phyloP scores from a whole-genome alignment of 148 eudicot species.

The Rhododendron kiyosumense region DNA sequence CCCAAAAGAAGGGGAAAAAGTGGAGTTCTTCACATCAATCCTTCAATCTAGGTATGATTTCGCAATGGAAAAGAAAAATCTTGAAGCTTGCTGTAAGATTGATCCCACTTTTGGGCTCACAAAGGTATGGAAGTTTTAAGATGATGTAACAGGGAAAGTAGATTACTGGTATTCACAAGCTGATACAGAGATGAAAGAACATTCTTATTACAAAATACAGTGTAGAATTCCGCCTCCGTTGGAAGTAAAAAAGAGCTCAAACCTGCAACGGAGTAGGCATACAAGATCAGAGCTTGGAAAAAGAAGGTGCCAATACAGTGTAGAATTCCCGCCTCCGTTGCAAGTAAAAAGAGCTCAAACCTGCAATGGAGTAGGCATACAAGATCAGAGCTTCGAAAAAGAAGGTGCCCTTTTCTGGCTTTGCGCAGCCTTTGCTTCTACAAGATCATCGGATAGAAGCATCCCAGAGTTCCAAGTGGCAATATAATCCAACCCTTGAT shows the following conservation, averaged over 20 bases:
- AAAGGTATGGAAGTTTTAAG: not conserved
- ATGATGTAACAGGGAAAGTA: not conserved
- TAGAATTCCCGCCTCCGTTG: not conserved
- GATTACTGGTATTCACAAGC: not conserved
- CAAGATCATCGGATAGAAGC: conserved; percentile 71
- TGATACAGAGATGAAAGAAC: not conserved
- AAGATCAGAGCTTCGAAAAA: conserved; percentile 65
- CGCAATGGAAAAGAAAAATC: not conserved
- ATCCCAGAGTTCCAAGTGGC: conserved; percentile 92
- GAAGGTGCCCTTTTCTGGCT: conserved; percentile 61
- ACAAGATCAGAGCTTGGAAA: no score
- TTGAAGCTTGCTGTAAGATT: not conserved
- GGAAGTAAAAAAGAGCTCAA: not conserved
- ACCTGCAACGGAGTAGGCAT: not conserved
- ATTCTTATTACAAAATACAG: not conserved
- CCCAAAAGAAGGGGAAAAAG: not conserved
- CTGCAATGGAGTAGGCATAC: not conserved
- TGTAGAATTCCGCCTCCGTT: not conserved
- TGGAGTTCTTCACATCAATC: not conserved
- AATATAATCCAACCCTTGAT: conserved; percentile 82
- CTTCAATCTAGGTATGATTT: not conserved
- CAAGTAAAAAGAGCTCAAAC: not conserved
- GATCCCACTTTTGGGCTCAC: not conserved
- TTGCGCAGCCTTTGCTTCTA: conserved; percentile 52
- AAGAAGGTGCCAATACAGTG: not conserved